A percentile compares a stretch with the other conserved stretches of the same genome.
Conservation (phyloP, 805 yeast genomes). For the Candida mattraensis region DNA sequence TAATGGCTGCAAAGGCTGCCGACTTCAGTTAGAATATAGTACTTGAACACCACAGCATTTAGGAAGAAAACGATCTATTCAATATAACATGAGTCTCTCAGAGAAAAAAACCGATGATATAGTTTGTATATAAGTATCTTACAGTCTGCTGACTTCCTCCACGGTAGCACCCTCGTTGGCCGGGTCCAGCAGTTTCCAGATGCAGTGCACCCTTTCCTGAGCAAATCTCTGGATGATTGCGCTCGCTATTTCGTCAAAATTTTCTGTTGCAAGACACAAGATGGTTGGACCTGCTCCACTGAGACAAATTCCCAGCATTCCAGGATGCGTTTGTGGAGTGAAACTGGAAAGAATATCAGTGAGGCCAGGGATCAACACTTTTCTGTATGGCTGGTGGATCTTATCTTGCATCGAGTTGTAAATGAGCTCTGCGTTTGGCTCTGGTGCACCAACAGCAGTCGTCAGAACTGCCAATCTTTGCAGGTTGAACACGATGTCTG, state of each 20-base stretch:
- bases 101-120: too few relatives aligned
- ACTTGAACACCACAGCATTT: constrained; percentile 1
- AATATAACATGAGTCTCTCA: constrained; percentile 5
- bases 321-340: constrained; percentile 79
- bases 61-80: constrained; percentile 3
- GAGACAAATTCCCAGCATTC: constrained; percentile 88
- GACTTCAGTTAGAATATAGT: constrained; percentile 60
- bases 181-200: constrained; percentile 80
- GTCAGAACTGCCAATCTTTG: constrained; percentile 93
- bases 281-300: constrained; percentile 99
- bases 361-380: constrained; percentile 87
- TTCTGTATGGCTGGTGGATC: constrained; percentile 96
- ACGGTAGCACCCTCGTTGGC: constrained; percentile 87
- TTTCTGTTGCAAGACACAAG: constrained; percentile 85
- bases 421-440: constrained; percentile 80
- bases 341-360: constrained; percentile 75
- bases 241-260: constrained; percentile 78
- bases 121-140: neutral
- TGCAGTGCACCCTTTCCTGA: constrained; percentile 63
- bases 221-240: constrained; percentile 71
- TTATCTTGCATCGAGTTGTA: constrained; percentile 96
- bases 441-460: constrained; percentile 75
- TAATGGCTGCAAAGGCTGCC: constrained; percentile 94
- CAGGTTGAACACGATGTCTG: constrained; percentile 86
- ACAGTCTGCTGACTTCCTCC: constrained; percentile 33